Percentiles rank a stretch among this genome's conserved stretches.
These are phyloP conservation scores for Chenopodium quinoa DNA, from an alignment of 148 eudicot species.

Conservation along the genomic window DNA sequence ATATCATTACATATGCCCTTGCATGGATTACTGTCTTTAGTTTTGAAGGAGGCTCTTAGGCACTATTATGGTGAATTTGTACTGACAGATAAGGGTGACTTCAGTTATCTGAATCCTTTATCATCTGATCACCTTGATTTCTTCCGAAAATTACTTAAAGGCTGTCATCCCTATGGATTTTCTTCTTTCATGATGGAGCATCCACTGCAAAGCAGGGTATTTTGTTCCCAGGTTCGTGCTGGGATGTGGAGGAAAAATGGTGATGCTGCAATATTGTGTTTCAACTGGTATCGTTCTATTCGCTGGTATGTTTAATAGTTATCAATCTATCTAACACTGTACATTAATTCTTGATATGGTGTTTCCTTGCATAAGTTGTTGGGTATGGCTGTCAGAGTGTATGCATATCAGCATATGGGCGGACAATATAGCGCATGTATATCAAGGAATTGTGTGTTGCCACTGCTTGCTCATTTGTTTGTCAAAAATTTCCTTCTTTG, in stretches of 20 bases:
- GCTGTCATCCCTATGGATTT: slow-evolving; percentile 87
- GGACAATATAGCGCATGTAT: neutral
- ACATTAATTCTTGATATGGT: neutral
- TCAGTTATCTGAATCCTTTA: slow-evolving; percentile 32
- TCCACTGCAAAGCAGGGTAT: slow-evolving; percentile 86
- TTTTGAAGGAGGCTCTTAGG: slow-evolving; percentile 61
- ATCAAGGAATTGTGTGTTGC: neutral
- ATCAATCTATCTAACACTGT: neutral
- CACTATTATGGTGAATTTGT: slow-evolving; percentile 53
- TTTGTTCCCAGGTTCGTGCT: slow-evolving; percentile 93
- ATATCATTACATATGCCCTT: slow-evolving; percentile 86
- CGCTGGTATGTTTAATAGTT: slow-evolving; percentile 54
- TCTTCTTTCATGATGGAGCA: slow-evolving; percentile 92
- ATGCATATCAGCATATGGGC: neutral
- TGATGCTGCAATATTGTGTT: slow-evolving; percentile 66
- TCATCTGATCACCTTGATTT: slow-evolving; percentile 41
- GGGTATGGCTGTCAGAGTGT: slow-evolving; percentile 1
- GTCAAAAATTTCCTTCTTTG: neutral
- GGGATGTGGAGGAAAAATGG: slow-evolving; percentile 99
- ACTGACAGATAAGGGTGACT: slow-evolving; percentile 20
- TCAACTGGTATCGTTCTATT: slow-evolving; percentile 82
- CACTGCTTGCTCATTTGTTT: neutral
- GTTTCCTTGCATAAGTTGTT: neutral
- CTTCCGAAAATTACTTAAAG: slow-evolving; percentile 60
- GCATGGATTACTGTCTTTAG: slow-evolving; percentile 70